Conservation (phyloP, 2,329 filamentous ascomycete genomes). For the Fusarium sp. region DNA sequence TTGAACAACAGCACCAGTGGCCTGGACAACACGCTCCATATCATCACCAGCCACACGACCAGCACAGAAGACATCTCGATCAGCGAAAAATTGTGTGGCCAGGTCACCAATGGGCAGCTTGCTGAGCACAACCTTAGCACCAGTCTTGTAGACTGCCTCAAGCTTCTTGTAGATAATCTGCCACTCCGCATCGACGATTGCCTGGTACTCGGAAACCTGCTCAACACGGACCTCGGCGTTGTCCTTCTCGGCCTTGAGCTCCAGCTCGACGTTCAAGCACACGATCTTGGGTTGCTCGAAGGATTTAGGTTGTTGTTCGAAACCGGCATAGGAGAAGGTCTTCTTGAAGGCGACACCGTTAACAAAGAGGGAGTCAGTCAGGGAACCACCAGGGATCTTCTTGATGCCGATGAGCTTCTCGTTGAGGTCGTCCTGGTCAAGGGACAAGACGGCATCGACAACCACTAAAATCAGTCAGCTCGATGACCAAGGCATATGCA, state of each 20-base stretch:
- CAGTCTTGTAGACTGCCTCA: constrained; percentile 90
- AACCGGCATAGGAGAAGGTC: constrained; percentile 98
- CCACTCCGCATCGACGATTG: constrained; percentile 99
- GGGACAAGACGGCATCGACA: constrained; percentile 91
- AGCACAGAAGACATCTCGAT: constrained; percentile 97
- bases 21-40: constrained; percentile 94
- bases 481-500: not conserved
- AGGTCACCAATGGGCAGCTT: constrained; percentile 97
- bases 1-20: constrained; percentile 89
- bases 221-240: constrained; percentile 98
- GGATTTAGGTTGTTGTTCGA: constrained; percentile 97
- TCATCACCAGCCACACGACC: constrained; percentile 91
- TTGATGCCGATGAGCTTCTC: constrained; percentile 98
- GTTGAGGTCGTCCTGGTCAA: constrained; percentile 97
- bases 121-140: constrained; percentile 95
- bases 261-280: constrained; percentile 96
- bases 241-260: constrained; percentile 99
- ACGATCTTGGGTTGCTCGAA: constrained; percentile 96
- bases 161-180: constrained; percentile 99
- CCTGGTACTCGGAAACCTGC: constrained; percentile 98
- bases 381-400: constrained; percentile 94
- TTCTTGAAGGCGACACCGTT: constrained; percentile 99
- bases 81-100: constrained; percentile 97
- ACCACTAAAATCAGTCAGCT: constrained; percentile 74
- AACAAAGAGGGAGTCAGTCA: constrained; percentile 95